A percentile compares a stretch with the other conserved stretches of the same genome.
Conservation (phyloP, 306 rosid species). For the Geum urbanum region DNA sequence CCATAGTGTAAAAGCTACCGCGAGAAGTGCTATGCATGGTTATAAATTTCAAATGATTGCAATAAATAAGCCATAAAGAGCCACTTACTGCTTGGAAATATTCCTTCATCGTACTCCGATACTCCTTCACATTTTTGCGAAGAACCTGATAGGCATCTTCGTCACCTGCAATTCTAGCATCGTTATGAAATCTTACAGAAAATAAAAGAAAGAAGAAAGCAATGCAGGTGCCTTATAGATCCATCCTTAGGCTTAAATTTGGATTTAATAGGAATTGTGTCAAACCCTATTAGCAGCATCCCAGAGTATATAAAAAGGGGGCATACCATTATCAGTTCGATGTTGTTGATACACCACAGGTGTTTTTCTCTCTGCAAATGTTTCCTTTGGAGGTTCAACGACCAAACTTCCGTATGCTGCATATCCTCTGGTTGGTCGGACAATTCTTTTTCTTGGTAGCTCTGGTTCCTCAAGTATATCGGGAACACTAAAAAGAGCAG, state of each 20-base stretch:
- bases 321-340: slow-evolving; percentile 46
- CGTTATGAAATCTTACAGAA: not conserved
- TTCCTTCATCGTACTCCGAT: slow-evolving; percentile 57
- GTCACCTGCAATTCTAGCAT: slow-evolving; percentile 42
- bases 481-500: slow-evolving; percentile 46
- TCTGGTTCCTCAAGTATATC: slow-evolving; percentile 38
- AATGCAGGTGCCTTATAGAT: not conserved
- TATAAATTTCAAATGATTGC: slow-evolving; percentile 10
- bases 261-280: not conserved
- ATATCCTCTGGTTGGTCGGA: slow-evolving; percentile 30
- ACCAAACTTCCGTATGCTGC: slow-evolving; percentile 39
- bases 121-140: slow-evolving; percentile 73
- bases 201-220: not conserved
- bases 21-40: not conserved
- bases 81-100: slow-evolving; percentile 70
- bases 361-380: slow-evolving; percentile 27
- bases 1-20: slow-evolving; percentile 19
- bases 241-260: not conserved
- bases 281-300: not conserved
- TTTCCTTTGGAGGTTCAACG: slow-evolving; percentile 47
- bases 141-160: slow-evolving; percentile 55
- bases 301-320: slow-evolving; percentile 9
- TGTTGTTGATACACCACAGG: slow-evolving; percentile 30
- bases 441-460: slow-evolving; percentile 36
- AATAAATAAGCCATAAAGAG: slow-evolving; percentile 22